phyloP scores from a whole-genome alignment of 768 basidiomycete genomes.

The Neoboletus magnificus region DNA sequence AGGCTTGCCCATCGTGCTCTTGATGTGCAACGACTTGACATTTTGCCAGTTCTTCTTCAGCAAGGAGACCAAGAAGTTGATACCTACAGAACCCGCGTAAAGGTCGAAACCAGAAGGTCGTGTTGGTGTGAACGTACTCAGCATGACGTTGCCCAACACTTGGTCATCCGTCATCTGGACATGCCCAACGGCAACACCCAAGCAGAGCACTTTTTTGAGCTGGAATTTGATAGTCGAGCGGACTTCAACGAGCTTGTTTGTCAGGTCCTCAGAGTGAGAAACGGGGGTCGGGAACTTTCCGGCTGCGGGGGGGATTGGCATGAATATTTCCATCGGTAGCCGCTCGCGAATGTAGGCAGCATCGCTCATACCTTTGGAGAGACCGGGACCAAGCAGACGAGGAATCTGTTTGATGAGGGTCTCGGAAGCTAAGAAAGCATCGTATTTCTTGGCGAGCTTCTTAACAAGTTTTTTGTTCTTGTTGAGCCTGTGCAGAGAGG shows the following conservation, averaged over 20 bases:
- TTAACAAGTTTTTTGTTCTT: slow-evolving; percentile 99
- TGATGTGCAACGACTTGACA: slow-evolving; percentile 97
- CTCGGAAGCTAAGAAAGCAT: slow-evolving; percentile 97
- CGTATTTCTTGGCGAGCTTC: slow-evolving; percentile 99
- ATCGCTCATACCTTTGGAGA: slow-evolving; percentile 77
- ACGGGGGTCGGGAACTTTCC: slow-evolving; percentile 99
- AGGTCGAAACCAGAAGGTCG: background rate
- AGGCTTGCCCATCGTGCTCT: slow-evolving; percentile 99
- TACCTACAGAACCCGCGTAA: slow-evolving; percentile 50
- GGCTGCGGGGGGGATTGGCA: slow-evolving; percentile 45
- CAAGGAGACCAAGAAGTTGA: slow-evolving; percentile 99
- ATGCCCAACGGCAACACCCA: slow-evolving; percentile 98
- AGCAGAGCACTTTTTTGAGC: slow-evolving; percentile 97
- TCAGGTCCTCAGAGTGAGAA: slow-evolving; percentile 85
- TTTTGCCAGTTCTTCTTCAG: slow-evolving; percentile 99
- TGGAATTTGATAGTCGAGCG: slow-evolving; percentile 99
- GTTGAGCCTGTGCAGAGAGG: slow-evolving; percentile 67
- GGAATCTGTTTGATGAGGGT: slow-evolving; percentile 99
- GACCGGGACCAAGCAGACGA: slow-evolving; percentile 98
- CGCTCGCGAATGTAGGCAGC: background rate
- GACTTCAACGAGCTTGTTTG: slow-evolving; percentile 90
- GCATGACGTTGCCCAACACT: slow-evolving; percentile 95
- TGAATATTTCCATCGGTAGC: background rate
- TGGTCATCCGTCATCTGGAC: slow-evolving; percentile 97
- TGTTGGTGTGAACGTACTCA: slow-evolving; percentile 52